Conservation (phyloP, 2,329 filamentous ascomycete genomes). For the Clonostachys rhizophaga region DNA sequence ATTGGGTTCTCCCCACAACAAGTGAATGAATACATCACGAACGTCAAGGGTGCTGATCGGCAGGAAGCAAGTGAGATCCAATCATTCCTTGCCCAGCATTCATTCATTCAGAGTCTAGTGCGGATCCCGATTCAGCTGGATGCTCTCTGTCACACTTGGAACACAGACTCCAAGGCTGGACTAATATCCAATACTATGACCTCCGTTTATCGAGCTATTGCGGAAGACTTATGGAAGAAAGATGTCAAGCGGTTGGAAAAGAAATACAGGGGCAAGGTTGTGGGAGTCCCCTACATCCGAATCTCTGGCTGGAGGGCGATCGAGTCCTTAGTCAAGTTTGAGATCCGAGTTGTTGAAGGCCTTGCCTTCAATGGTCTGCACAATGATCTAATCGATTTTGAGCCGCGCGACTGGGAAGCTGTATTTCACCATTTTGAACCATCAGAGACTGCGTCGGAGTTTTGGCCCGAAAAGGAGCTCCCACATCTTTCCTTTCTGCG, state of each 20-base stretch:
- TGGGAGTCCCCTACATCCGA: too few relatives aligned
- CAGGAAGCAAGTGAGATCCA: slow-evolving; percentile 14
- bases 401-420: slow-evolving; percentile 7
- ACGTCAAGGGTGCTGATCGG: too few relatives aligned
- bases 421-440: background rate
- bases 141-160: slow-evolving; percentile 33
- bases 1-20: slow-evolving; percentile 30
- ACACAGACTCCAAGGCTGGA: slow-evolving; percentile 5
- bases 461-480: background rate
- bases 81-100: slow-evolving; percentile 21
- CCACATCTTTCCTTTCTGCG: slow-evolving; percentile 28
- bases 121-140: slow-evolving; percentile 38
- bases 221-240: slow-evolving; percentile 28
- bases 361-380: slow-evolving; percentile 28
- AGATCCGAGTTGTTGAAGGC: slow-evolving; percentile 16
- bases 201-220: slow-evolving; percentile 22
- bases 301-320: too few relatives aligned
- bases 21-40: slow-evolving; percentile 24
- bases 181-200: slow-evolving; percentile 27
- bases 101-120: slow-evolving; percentile 24
- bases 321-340: too few relatives aligned
- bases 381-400: slow-evolving; percentile 24
- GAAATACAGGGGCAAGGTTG: too few relatives aligned
- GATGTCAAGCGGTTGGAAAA: slow-evolving; percentile 20
- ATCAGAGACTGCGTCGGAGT: background rate